phyloP scores from a whole-genome alignment of 352 stramenopile species.

The Globisporangium middletonii region DNA sequence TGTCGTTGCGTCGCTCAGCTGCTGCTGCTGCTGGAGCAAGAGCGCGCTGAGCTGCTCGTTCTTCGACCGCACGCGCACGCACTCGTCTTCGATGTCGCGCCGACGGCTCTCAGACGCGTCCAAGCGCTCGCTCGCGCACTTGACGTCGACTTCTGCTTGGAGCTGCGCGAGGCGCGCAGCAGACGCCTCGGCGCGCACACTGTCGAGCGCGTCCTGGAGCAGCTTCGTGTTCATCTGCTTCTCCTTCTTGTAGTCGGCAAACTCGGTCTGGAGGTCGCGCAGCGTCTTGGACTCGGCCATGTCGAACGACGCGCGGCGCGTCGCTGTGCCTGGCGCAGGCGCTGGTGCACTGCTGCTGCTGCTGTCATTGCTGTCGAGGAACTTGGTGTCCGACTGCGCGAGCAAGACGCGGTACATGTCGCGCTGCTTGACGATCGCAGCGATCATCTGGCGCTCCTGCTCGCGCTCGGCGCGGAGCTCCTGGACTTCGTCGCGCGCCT shows the following conservation, averaged over 20 bases:
- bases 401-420: constrained; percentile 95
- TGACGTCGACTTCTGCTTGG: constrained; percentile 63
- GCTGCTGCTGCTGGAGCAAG: constrained; percentile 59
- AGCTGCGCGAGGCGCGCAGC: constrained; percentile 49
- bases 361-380: constrained; percentile 18
- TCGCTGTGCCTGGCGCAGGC: background rate
- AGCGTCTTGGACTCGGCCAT: constrained; percentile 29
- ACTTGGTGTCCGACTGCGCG: constrained; percentile 83
- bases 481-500: constrained; percentile 72
- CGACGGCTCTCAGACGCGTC: constrained; percentile 48
- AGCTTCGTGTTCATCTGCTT: constrained; percentile 60
- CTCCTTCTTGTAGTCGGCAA: constrained; percentile 77
- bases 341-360: too few relatives aligned
- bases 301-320: constrained; percentile 28
- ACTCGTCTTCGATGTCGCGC: constrained; percentile 53
- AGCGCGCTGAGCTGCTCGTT: constrained; percentile 54
- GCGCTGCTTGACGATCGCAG: constrained; percentile 93
- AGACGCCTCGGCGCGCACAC: constrained; percentile 40
- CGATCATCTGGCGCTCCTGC: constrained; percentile 85
- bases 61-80: constrained; percentile 51
- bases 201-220: constrained; percentile 61
- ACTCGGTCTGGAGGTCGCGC: constrained; percentile 61
- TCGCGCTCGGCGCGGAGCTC: constrained; percentile 66
- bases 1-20: constrained; percentile 43
- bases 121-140: constrained; percentile 58